Evolutionary conservation across 2,329 filamentous ascomycete genomes (phyloP).

Genomic region (Mycocentrospora acerina): DNA sequence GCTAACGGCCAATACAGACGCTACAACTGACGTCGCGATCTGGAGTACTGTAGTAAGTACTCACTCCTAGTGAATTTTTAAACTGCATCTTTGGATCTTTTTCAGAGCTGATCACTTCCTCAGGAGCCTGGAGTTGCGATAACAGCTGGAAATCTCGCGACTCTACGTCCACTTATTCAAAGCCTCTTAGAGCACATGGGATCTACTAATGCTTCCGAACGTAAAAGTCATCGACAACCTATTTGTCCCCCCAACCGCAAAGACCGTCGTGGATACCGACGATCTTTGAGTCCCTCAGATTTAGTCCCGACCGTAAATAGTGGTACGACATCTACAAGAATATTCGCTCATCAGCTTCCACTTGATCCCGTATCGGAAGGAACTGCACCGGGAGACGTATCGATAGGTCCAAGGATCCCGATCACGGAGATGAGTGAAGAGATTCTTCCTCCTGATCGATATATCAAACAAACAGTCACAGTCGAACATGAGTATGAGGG

Average conservation of each 20-base stretch:
- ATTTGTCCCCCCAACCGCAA: conserved; percentile 14
- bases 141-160: conserved; percentile 51
- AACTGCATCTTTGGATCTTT: too few species aligned
- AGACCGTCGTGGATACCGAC: conserved; percentile 20
- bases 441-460: conserved; percentile 1
- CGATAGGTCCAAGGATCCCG: neutral
- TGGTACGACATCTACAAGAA: conserved; percentile 12
- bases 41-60: conserved; percentile 23
- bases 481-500: conserved; percentile 20
- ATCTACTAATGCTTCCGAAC: conserved; percentile 17
- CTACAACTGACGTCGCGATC: conserved; percentile 47
- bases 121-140: conserved; percentile 39
- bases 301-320: conserved; percentile 14
- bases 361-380: conserved; percentile 1
- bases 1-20: conserved; percentile 17
- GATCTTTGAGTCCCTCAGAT: conserved; percentile 20
- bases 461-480: conserved; percentile 20
- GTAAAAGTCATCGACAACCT: conserved; percentile 10
- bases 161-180: conserved; percentile 51
- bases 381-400: neutral
- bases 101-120: too few species aligned
- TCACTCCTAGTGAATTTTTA: too few species aligned
- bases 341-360: conserved; percentile 8
- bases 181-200: conserved; percentile 22
- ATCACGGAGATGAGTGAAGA: neutral